Evolutionary conservation across 2,329 filamentous ascomycete genomes (phyloP).

Genomic region (Aureobasidium mangrovei): DNA sequence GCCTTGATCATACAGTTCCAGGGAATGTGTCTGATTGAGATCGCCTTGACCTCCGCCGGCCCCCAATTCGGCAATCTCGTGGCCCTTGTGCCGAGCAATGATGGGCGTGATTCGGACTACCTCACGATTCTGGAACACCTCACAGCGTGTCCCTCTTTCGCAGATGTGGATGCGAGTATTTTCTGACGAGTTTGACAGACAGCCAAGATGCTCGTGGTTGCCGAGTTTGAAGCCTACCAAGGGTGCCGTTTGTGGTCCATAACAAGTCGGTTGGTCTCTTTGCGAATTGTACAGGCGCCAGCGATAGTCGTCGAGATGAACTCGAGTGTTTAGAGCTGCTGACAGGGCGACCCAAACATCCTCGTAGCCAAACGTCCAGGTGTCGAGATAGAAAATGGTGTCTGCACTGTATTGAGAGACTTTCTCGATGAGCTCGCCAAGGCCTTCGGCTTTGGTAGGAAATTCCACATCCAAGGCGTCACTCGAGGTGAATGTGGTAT

Average conservation of each 20-base stretch:
- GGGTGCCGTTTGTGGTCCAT: conserved; percentile 54
- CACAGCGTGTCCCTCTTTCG: conserved; percentile 60
- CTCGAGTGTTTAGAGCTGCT: conserved; percentile 56
- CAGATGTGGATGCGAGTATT: conserved; percentile 72
- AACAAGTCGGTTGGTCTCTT: conserved; percentile 33
- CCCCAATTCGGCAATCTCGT: conserved; percentile 62
- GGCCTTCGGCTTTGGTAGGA: conserved; percentile 61
- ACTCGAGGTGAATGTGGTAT: conserved; percentile 66
- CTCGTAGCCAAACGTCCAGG: conserved; percentile 92
- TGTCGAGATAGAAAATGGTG: conserved; percentile 73
- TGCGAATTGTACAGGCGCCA: conserved; percentile 59
- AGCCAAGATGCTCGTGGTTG: conserved; percentile 61
- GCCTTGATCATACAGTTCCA: conserved; percentile 47
- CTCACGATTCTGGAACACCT: conserved; percentile 34
- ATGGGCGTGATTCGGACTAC: conserved; percentile 74
- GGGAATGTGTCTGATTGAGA: conserved; percentile 56
- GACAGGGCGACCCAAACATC: conserved; percentile 82
- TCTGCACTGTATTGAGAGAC: conserved; percentile 59
- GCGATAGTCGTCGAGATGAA: conserved; percentile 81
- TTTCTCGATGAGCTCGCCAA: conserved; percentile 63
- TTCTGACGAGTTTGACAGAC: conserved; percentile 54
- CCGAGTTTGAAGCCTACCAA: conserved; percentile 68
- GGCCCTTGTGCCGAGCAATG: conserved; percentile 54
- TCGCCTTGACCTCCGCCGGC: conserved; percentile 73
- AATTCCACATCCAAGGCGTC: conserved; percentile 43